Evolutionary conservation across 2,329 filamentous ascomycete genomes (phyloP), one percentile per base, ranked within the genome.

Genomic region (Peltaster fructicola): DNA sequence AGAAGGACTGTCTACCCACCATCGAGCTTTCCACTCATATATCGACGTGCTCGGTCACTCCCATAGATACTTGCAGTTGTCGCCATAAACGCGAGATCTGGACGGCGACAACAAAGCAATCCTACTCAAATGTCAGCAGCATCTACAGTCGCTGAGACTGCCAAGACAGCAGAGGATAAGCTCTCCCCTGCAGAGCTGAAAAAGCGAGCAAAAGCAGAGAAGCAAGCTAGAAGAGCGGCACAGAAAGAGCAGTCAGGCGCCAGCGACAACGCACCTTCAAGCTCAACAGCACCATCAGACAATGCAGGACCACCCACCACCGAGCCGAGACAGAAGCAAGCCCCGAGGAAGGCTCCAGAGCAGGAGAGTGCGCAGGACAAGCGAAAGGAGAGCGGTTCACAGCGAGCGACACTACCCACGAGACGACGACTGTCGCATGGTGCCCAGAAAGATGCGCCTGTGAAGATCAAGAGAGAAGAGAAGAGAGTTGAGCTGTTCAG

Each of bases 201-300:
- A 56, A 85, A 84, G 43, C 73, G 70, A 48, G 75, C 76, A 33
- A 85, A 92, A 50, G 84, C 80, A 15, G 85, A 93, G 49, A 95
- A 93, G 57, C 76, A 78, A 25, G 82, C 82, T 22, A 65, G 80
- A 32, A 67, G 85, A 56, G 80, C 77, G 23, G 44, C 45, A 24
- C 38, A 44, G 30, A 48, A 47, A 30, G 44, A 43, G 24, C 31
- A 38, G 17, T 29, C 32, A 15, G 40, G 36, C 9, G 38, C 33
- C 2, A 20, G 29, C 20, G 16, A 24, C 22, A 28, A 20, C 25
- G 31, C 20, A 15, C 28, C 24, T 33, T 29, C 32, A 9, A 25
- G 30, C 5, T 39, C 35, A 26, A 32, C 35, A 14, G 26, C 26
- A 9, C 15, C 17, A 6, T 16, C 30, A 36, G 25, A 23, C 30